Base-by-base conservation (phyloP, 306 rosid species). In the Arachis stenosperma region DNA sequence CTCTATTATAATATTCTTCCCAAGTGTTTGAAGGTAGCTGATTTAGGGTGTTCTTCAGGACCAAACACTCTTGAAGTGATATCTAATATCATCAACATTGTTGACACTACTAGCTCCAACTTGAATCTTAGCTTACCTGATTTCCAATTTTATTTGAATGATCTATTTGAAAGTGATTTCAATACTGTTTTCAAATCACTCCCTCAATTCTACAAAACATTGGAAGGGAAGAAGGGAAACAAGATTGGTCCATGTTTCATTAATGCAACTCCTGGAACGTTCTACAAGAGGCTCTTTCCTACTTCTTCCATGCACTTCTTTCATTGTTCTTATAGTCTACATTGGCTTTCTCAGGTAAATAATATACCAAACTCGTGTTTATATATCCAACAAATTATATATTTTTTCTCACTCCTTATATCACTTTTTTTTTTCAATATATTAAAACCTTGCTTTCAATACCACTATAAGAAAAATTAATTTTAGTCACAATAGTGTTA, bases 261-360 rank as follows among this genome's bases (percentile, higher is more conserved):
- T 5, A 4, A 58, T 6, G 93, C 79, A 14, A 73, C 78, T 15
- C 96, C 90, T 0, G 96, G 87, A 3, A 79, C 48, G 11, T 90
- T 88, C 58, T 78, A 86, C 9, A 88, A 79, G 0, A 84, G 90
- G 54, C 83, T 89, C 3, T 90, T 90, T 6, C 89, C 89, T 0
- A 15, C 27, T 2, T 51, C 60, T 40, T 81, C 65, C 47, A 64
- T 88, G 0, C 81, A 86, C 9, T 63, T 88, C 44, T 65, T 83
- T 36, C 87, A 88, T 54, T 85, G 90, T 0, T 81, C 83, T 4
- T 85, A 74, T 33, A 61, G 82, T 58, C 13, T 84, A 0, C 88
- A 82, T 36, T 87, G 89, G 90, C 79, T 75, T 2, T 81, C 90
- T 0, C 60, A 78, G 76, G 92, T 76, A 2, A 43, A 33, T 33